phyloP scores from a whole-genome alignment of 1,139 yeast species.

The Saccharomycopsis crataegensis region DNA sequence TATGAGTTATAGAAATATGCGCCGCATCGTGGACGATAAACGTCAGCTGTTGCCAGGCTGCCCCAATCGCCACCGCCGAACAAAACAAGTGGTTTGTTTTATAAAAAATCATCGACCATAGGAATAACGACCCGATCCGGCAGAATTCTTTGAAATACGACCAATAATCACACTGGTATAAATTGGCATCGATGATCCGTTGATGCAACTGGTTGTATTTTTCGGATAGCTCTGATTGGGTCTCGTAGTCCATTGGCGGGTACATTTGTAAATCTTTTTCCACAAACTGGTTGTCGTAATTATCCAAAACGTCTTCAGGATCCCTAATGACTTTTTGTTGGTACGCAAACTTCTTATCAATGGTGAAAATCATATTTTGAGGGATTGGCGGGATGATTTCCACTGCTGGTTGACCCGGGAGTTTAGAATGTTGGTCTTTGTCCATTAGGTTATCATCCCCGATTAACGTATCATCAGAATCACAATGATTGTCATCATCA shows the following conservation, averaged over 20 bases:
- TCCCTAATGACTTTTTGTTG: slow-evolving; percentile 38
- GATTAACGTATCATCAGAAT: not conserved
- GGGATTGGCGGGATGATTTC: slow-evolving; percentile 44
- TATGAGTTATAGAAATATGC: slow-evolving; percentile 74
- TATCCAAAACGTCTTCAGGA: slow-evolving; percentile 46
- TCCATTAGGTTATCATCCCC: not conserved
- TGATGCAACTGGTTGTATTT: slow-evolving; percentile 58
- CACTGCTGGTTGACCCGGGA: slow-evolving; percentile 35
- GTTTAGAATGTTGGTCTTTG: slow-evolving; percentile 1
- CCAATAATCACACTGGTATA: slow-evolving; percentile 67
- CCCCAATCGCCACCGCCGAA: slow-evolving; percentile 63
- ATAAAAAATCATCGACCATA: slow-evolving; percentile 44
- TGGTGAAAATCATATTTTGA: slow-evolving; percentile 36
- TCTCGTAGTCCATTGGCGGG: slow-evolving; percentile 60
- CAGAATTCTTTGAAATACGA: slow-evolving; percentile 59
- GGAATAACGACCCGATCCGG: slow-evolving; percentile 49
- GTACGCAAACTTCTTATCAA: slow-evolving; percentile 33
- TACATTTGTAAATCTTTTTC: slow-evolving; percentile 44
- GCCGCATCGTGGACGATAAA: slow-evolving; percentile 91
- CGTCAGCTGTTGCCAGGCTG: slow-evolving; percentile 86
- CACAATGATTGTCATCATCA: not conserved
- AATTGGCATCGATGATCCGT: slow-evolving; percentile 47
- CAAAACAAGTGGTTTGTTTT: slow-evolving; percentile 38
- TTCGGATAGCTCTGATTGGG: slow-evolving; percentile 50
- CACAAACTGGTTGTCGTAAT: slow-evolving; percentile 50